A percentile compares a stretch with the other conserved stretches of the same genome.
phyloP scores from a whole-genome alignment of 1,139 yeast genomes.

The Geotrichum histeridarum region DNA sequence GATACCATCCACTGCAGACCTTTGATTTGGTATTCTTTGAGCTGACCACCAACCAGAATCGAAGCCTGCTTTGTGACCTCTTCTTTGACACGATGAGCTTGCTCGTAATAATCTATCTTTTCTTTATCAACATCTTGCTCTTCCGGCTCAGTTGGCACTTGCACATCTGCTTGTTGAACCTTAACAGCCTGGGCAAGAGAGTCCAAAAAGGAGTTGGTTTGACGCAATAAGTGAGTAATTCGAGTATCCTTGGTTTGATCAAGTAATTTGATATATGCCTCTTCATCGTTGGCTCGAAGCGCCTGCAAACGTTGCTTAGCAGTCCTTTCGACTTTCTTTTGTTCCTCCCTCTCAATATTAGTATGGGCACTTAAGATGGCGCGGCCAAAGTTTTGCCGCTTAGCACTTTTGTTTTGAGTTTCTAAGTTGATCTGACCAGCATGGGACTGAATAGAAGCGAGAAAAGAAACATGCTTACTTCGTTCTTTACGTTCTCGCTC shows the following conservation, averaged over 20 bases:
- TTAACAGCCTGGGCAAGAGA: constrained; percentile 87
- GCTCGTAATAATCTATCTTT: constrained; percentile 85
- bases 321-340: constrained; percentile 76
- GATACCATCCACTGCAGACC: constrained; percentile 92
- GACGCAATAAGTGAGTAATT: constrained; percentile 87
- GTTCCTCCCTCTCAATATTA: constrained; percentile 73
- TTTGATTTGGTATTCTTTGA: constrained; percentile 87
- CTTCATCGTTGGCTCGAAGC: constrained; percentile 92
- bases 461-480: constrained; percentile 33
- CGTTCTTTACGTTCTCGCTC: constrained; percentile 47
- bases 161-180: constrained; percentile 58
- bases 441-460: constrained; percentile 40
- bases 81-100: constrained; percentile 86
- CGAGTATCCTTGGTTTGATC: constrained; percentile 97
- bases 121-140: constrained; percentile 51
- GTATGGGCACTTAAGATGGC: constrained; percentile 30
- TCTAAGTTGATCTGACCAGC: constrained; percentile 35
- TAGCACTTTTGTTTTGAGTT: constrained; percentile 23
- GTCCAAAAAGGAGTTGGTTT: constrained; percentile 86
- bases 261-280: constrained; percentile 86
- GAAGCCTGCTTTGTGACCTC: constrained; percentile 72
- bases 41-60: constrained; percentile 68
- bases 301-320: constrained; percentile 98
- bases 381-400: constrained; percentile 26
- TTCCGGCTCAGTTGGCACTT: constrained; percentile 22